Base-by-base conservation (phyloP, 2,329 filamentous ascomycete genomes). In the Lecanoromycetidae sp. region DNA sequence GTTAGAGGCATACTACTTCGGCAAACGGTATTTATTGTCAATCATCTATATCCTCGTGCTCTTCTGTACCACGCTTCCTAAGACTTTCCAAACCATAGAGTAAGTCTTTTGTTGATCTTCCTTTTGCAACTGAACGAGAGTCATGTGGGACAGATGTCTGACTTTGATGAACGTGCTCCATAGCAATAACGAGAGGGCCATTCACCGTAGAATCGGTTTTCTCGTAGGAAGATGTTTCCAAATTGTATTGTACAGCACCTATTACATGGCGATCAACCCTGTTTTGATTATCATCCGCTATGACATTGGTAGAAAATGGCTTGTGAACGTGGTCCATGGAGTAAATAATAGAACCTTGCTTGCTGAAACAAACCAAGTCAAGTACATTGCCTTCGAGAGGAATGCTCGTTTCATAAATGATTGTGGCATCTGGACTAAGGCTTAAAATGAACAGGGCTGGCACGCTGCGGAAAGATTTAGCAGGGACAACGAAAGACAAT, bases 331-430 rank as follows among this genome's bases (percentile, higher is more conserved):
- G 67, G 56, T 80, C 77, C 40, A 77, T 61, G 1, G 76, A 75
- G 30, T 78, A 65, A 20, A 75, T 43, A 35, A 70, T 54, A 5
- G 56, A 58, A 41, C 56, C 57, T 9, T 57, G 53, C 7, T 61
- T 57, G 33, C 57, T 55, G 9, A 58, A 45, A n/a, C 51, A 44
- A 15, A 65, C 57, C n/a, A 76, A 56, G 57, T 79, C 75, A 4
- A 90, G 71, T 1, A 79, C 74, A 56, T 84, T 87, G 6, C 82
- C 82, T 2, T 71, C 67, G 4, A 86, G 61, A 32, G 68, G 61
- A 44, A 86, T 19, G 5, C 32, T 7, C 20, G 37, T 19, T 35
- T 3, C 47, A 34, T 48, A 37, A 4, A 38, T 22, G 13, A 44
- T 35, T n/a, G 3, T 5, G 17, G 19, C 44, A 8, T 38, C 35